phyloP scores from a whole-genome alignment of 2,329 filamentous ascomycete genomes.

The Epichloe glyceriae region DNA sequence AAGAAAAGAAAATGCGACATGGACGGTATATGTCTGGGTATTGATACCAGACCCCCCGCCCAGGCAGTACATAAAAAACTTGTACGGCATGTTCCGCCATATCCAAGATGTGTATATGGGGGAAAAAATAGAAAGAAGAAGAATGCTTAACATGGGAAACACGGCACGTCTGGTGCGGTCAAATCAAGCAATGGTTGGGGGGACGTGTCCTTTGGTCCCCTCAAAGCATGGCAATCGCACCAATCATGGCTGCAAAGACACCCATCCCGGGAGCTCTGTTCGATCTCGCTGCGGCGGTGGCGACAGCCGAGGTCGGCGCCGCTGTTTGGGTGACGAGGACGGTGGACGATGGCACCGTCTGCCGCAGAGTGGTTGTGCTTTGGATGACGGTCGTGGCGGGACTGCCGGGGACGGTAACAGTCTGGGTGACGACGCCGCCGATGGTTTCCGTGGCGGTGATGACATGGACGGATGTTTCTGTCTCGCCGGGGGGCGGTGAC shows the following conservation, averaged over 20 bases:
- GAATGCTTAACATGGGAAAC: neutral
- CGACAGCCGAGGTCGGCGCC: slow-evolving; percentile 12
- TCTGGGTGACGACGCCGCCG: slow-evolving; percentile 31
- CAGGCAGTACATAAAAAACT: neutral
- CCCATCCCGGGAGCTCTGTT: slow-evolving; percentile 23
- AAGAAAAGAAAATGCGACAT: neutral
- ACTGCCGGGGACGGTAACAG: slow-evolving; percentile 23
- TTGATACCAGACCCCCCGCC: too few species aligned
- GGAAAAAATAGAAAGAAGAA: neutral
- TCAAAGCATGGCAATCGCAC: slow-evolving; percentile 8
- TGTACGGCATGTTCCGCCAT: neutral
- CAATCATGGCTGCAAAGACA: slow-evolving; percentile 10
- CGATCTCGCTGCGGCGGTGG: slow-evolving; percentile 10
- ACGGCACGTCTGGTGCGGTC: neutral
- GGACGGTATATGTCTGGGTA: neutral
- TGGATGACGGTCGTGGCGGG: slow-evolving; percentile 23
- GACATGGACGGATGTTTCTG: slow-evolving; percentile 20
- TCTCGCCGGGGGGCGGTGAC: slow-evolving; percentile 25
- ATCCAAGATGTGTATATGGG: neutral
- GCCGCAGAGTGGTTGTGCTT: slow-evolving; percentile 23
- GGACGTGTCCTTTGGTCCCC: neutral
- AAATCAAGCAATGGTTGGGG: neutral
- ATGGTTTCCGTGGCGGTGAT: slow-evolving; percentile 26
- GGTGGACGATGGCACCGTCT: slow-evolving; percentile 12
- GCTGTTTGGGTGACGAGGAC: slow-evolving; percentile 8